Evolutionary conservation across 371 early-diverging fungal genomes (phyloP).

Genomic region (Saksenaea vasiformis): DNA sequence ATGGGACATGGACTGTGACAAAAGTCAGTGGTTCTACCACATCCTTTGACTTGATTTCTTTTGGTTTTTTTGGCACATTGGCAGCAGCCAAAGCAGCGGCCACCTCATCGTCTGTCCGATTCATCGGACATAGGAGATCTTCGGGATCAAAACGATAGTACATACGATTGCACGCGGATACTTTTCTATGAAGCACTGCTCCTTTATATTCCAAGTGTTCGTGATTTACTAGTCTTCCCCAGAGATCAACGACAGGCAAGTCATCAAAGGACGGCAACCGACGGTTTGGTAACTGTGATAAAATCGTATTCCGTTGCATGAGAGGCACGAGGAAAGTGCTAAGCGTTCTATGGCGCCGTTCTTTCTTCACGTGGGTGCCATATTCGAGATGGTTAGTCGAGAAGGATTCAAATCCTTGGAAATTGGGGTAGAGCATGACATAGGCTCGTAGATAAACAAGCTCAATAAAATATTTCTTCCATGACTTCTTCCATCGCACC

Average conservation of each 20-base stretch:
- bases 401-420: slow-evolving; percentile 59
- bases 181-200: slow-evolving; percentile 38
- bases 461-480: slow-evolving; percentile 71
- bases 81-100: background rate
- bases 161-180: slow-evolving; percentile 49
- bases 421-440: slow-evolving; percentile 70
- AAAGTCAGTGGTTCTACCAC: background rate
- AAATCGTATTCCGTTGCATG: slow-evolving; percentile 54
- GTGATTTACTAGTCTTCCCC: slow-evolving; percentile 52
- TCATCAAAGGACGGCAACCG: slow-evolving; percentile 48
- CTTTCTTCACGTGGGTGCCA: slow-evolving; percentile 60
- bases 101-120: slow-evolving; percentile 8
- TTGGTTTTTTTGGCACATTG: slow-evolving; percentile 3
- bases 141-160: slow-evolving; percentile 27
- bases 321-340: slow-evolving; percentile 59
- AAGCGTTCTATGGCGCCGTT: slow-evolving; percentile 36
- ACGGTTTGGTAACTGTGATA: slow-evolving; percentile 54
- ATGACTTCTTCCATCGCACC: slow-evolving; percentile 63
- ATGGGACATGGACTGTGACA: background rate
- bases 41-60: background rate
- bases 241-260: slow-evolving; percentile 57
- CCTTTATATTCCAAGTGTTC: slow-evolving; percentile 46
- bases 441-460: slow-evolving; percentile 63
- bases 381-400: slow-evolving; percentile 69
- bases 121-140: slow-evolving; percentile 36